phyloP scores from a whole-genome alignment of 352 stramenopile species.

The Phytopythium delawarense region DNA sequence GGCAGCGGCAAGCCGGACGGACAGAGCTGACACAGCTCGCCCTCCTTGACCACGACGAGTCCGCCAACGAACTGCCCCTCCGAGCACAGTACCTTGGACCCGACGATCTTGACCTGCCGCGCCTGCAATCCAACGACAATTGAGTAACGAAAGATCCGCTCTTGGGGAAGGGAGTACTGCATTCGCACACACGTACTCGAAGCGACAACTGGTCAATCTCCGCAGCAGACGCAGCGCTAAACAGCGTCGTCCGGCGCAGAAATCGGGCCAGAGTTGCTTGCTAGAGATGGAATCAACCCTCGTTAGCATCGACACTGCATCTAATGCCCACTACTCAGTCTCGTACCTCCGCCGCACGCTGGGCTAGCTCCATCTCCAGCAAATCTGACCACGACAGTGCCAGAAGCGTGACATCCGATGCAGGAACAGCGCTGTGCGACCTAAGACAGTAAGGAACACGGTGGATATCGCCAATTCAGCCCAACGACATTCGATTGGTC shows the following conservation, averaged over 20 bases:
- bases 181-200: slow-evolving; percentile 15
- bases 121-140: slow-evolving; percentile 13
- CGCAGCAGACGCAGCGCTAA: slow-evolving; percentile 21
- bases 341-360: slow-evolving; percentile 25
- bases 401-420: slow-evolving; percentile 6
- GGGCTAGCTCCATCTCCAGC: slow-evolving; percentile 19
- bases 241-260: slow-evolving; percentile 31
- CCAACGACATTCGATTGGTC: background rate
- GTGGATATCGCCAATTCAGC: background rate
- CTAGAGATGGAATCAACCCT: slow-evolving; percentile 10
- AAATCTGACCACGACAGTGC: slow-evolving; percentile 32
- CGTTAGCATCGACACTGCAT: background rate
- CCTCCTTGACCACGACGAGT: slow-evolving; percentile 43
- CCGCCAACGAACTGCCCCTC: slow-evolving; percentile 55
- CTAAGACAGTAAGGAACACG: slow-evolving; percentile 3
- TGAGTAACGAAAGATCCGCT: background rate
- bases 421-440: slow-evolving; percentile 22
- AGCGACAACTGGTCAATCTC: slow-evolving; percentile 28
- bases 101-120: slow-evolving; percentile 36
- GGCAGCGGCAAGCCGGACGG: slow-evolving; percentile 33
- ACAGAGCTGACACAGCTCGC: slow-evolving; percentile 42
- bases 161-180: background rate
- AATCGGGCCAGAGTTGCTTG: slow-evolving; percentile 29
- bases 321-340: background rate
- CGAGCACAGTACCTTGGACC: slow-evolving; percentile 46